A percentile compares a stretch with the other conserved stretches of the same genome.
Conservation (phyloP, 495 filamentous ascomycete species). For the Tuber aestivum region DNA sequence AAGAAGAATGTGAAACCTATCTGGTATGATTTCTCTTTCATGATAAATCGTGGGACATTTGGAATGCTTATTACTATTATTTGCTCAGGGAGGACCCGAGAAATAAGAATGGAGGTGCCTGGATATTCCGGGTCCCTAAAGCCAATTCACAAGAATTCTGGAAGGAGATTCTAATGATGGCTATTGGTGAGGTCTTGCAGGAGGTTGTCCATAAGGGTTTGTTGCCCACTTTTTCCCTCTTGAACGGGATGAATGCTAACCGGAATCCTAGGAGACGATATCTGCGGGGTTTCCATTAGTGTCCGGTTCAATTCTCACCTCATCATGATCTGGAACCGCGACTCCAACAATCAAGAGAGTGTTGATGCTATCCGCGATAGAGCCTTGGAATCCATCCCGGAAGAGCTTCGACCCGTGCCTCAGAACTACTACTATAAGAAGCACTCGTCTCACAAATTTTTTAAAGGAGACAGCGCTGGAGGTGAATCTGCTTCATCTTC, state of each 20-base stretch:
- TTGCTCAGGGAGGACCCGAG: conserved; percentile 62
- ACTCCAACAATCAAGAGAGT: conserved; percentile 63
- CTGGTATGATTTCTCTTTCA: conserved; percentile 49
- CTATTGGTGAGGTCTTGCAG: conserved; percentile 78
- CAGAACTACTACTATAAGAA: conserved; percentile 59
- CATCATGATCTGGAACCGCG: conserved; percentile 84
- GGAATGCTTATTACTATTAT: conserved; percentile 13
- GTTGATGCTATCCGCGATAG: conserved; percentile 63
- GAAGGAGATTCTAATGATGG: conserved; percentile 70
- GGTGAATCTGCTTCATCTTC: background rate
- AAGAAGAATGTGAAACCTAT: conserved; percentile 77
- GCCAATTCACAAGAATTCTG: conserved; percentile 65
- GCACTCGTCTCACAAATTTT: conserved; percentile 56
- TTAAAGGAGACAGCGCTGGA: conserved; percentile 41
- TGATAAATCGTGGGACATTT: background rate
- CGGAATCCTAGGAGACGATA: conserved; percentile 60
- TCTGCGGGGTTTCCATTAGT: conserved; percentile 66
- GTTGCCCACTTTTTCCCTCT: conserved; percentile 22
- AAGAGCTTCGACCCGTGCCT: conserved; percentile 60
- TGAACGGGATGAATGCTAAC: background rate
- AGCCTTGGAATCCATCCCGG: conserved; percentile 62
- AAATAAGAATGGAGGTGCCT: conserved; percentile 72
- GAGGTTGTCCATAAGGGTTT: conserved; percentile 64
- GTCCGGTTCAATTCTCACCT: conserved; percentile 71
- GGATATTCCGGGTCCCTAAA: conserved; percentile 83